Base-by-base conservation (phyloP, 371 early-diverging fungal species). In the Zychaea mexicana region DNA sequence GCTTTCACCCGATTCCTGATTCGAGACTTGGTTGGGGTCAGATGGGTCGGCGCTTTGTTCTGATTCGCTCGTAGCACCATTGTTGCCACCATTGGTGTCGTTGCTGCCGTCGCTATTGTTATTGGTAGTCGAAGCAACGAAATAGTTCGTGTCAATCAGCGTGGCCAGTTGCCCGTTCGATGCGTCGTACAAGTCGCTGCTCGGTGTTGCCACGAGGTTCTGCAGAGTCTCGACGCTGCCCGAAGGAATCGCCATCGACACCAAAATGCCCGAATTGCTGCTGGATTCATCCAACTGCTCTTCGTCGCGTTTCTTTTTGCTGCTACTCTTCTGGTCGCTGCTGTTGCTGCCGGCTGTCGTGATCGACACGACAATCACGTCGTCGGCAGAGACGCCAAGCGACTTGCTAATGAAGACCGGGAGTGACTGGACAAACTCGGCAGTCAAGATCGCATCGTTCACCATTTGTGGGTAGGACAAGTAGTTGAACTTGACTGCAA, bases 341-440 rank as follows among this genome's bases (percentile, higher is more conserved):
- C 19, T 38, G n/a, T 17, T 46, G 38, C 39, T 47, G 26, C 28
- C 22, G 0, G 76, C 74, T n/a, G 71, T 75, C 1, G 74, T 73
- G 31, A 81, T 77, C 0, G 77, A 70, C n/a, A 81, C 62, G 0
- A 81, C 77, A 69, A 81, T 81, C 21, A 81, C 69, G 59, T 81
- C 77, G 26, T 81, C 74, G 0, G 73, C 68, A 15, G 75, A 57
- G 2, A 75, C 33, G 45, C 52, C 54, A 22, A 81, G 55, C 0
- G 66, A 60, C 17, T 67, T 68, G 32, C 77, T 71, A 9, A 81
- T 62, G 15, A 71, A 57, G 0, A 69, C 57, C 21, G 82, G 82
- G 33, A 81, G 52, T 0, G 68, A 56, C 33, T 81, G 79, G 15
- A 81, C 79, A 64, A 81, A 81, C 46, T 81, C 70, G 30, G 82